Evolutionary conservation across 169 alveolate genomes (phyloP).

Genomic region (Cyclospora cayetanensis): DNA sequence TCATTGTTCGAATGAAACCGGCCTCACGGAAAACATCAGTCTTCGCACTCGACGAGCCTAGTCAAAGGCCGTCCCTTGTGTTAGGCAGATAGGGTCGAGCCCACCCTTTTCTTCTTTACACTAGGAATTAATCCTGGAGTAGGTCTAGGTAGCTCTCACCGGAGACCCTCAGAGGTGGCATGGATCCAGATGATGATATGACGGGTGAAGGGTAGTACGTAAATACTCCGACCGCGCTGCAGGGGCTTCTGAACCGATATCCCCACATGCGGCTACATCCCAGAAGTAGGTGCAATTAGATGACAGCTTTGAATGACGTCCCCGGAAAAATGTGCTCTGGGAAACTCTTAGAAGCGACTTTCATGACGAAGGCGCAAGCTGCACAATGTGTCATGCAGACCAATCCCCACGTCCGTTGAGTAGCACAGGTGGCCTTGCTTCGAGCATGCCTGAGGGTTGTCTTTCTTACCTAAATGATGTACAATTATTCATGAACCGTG

Average conservation of each 20-base stretch:
- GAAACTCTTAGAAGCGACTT: background rate
- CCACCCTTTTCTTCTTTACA: too few species aligned
- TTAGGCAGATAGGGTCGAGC: too few species aligned
- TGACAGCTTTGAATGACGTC: background rate
- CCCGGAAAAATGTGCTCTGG: background rate
- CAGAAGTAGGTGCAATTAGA: background rate
- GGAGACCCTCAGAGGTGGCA: too few species aligned
- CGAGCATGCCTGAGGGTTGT: slow-evolving; percentile 42
- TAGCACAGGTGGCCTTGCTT: background rate
- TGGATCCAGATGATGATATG: too few species aligned
- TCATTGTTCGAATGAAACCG: too few species aligned
- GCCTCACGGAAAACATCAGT: too few species aligned
- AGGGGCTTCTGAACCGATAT: background rate
- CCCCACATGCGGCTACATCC: background rate
- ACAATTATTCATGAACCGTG: background rate
- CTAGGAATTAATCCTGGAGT: too few species aligned
- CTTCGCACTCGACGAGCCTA: too few species aligned
- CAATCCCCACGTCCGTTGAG: background rate
- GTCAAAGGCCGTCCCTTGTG: too few species aligned
- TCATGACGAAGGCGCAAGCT: background rate
- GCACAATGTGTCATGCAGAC: background rate
- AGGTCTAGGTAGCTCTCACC: too few species aligned
- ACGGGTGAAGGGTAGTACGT: too few species aligned
- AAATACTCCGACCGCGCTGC: background rate
- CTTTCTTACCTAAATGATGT: background rate